Percentiles rank a stretch among this genome's conserved stretches.
phyloP scores from a whole-genome alignment of 2,329 filamentous ascomycete species.

The Pezicula radicicola region DNA sequence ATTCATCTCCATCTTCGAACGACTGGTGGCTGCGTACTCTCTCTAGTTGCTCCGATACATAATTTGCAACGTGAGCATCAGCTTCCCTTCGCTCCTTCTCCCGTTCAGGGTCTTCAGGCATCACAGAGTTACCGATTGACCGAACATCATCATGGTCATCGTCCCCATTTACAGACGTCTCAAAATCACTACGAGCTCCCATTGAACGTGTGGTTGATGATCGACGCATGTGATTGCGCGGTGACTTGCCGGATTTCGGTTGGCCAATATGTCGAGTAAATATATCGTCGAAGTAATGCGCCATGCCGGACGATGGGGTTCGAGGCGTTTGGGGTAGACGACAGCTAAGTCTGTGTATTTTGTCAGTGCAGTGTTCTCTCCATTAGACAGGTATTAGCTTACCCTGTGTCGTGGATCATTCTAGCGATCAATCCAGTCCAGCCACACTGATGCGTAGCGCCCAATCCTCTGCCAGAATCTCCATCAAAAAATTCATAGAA shows the following conservation, averaged over 20 bases:
- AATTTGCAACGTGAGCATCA: conserved; percentile 72
- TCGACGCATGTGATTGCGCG: conserved; percentile 61
- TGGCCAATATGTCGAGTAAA: conserved; percentile 56
- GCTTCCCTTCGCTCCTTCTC: conserved; percentile 49
- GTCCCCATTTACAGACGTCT: conserved; percentile 44
- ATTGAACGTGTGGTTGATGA: conserved; percentile 84
- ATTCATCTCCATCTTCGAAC: conserved; percentile 53
- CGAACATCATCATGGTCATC: conserved; percentile 39
- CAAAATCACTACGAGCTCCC: conserved; percentile 78
- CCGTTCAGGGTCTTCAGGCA: conserved; percentile 49
- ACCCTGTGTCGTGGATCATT: conserved; percentile 98
- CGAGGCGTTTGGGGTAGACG: conserved; percentile 90
- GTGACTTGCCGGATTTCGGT: conserved; percentile 35
- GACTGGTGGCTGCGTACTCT: conserved; percentile 57
- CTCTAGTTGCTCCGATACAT: conserved; percentile 78
- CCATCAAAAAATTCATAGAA: conserved; percentile 98
- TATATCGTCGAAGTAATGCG: conserved; percentile 94
- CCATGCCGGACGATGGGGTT: conserved; percentile 77
- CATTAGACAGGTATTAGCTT: conserved; percentile 35
- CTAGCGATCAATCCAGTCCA: conserved; percentile 96
- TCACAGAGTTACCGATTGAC: conserved; percentile 39
- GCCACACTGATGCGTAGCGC: conserved; percentile 90
- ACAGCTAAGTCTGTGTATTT: conserved; percentile 66
- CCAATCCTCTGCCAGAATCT: conserved; percentile 82
- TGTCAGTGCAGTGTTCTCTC: conserved; percentile 36